A percentile compares a stretch with the other conserved stretches of the same genome.
Evolutionary conservation across 176 grass and related monocot species (phyloP).

Genomic region (Calamus simplicifolius): DNA sequence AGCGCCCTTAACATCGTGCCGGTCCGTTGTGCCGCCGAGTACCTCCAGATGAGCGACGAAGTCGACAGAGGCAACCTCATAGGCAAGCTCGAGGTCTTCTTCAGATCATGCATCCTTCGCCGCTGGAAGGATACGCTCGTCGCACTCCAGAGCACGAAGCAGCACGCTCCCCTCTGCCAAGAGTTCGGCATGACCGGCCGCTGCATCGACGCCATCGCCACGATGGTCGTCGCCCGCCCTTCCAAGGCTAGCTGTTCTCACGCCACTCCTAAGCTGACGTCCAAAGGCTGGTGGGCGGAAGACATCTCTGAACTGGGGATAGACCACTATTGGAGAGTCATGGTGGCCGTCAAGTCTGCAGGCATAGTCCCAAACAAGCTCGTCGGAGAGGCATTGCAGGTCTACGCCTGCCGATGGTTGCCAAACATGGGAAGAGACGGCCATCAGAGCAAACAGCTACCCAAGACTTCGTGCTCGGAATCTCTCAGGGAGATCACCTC

Average conservation of each 20-base stretch:
- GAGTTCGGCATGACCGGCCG: constrained; percentile 65
- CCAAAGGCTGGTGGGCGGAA: constrained; percentile 57
- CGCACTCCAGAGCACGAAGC: constrained; percentile 58
- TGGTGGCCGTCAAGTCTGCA: constrained; percentile 73
- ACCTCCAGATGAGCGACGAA: constrained; percentile 84
- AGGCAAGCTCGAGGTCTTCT: constrained; percentile 78
- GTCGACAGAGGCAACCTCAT: constrained; percentile 72
- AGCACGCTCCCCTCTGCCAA: constrained; percentile 42
- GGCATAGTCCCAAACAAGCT: constrained; percentile 53
- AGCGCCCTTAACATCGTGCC: constrained; percentile 77
- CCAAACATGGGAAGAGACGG: constrained; percentile 44
- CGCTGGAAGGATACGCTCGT: constrained; percentile 87
- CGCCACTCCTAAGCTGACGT: constrained; percentile 17
- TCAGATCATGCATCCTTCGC: constrained; percentile 74
- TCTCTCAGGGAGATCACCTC: constrained; percentile 32
- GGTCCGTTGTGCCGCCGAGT: constrained; percentile 65
- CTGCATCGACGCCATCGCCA: constrained; percentile 62
- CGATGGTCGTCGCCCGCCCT: constrained; percentile 40
- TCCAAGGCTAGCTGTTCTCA: background rate
- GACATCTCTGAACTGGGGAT: constrained; percentile 65
- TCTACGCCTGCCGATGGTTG: constrained; percentile 61
- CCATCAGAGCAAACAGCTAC: constrained; percentile 9
- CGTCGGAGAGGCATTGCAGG: constrained; percentile 61
- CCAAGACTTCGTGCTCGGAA: background rate
- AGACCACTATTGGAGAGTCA: constrained; percentile 91